Base-by-base conservation (phyloP, 2,329 filamentous ascomycete genomes). In the Domatiomyces catenatus region DNA sequence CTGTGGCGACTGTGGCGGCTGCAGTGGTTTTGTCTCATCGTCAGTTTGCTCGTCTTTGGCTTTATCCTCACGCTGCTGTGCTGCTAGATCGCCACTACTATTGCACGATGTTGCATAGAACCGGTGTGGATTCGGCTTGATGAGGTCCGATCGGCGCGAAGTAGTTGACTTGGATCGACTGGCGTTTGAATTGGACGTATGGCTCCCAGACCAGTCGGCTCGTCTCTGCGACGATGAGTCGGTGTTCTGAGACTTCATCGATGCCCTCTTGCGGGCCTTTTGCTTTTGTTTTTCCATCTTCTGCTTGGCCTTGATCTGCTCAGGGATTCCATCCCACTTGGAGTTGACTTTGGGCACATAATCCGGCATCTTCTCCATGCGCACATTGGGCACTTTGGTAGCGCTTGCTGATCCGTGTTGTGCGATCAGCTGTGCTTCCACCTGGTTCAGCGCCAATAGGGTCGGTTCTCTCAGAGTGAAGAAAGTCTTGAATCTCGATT, bases 291-390 rank as follows among this genome's bases (percentile, higher is more conserved):
- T 56, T 20, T 54, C 51, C 44, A 42, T 48, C 49, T 62, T 59
- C 22, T 60, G 58, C 50, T 56, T 63, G 12, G 60, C 55, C 55
- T 68, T 71, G 44, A 66, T 56, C 1, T 59, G 53, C 19, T 70
- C 65, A 10, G 73, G 73, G 6, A 75, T 59, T 8, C 73, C 73
- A 55, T 76, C 69, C 73, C 73, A 76, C 60, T 72, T 75, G 24
- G 70, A 70, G 53, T 75, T 76, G 36, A 75, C 73, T 54, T 70
- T 75, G 18, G 73, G 73, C 1, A 75, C 71, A 49, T 63, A 63
- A 2, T 66, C 56, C 5, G 74, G 73, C 39, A 76, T 64, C 55
- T 71, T 74, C 52, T 71, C 66, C 5, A 64, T 58, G 5, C 70
- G 68, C 1, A 71, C 61, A 43, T 66, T 63, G 1, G 67, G 60